Base-by-base conservation (phyloP, 129 eudicot species). In the Smallanthus sonchifolius region DNA sequence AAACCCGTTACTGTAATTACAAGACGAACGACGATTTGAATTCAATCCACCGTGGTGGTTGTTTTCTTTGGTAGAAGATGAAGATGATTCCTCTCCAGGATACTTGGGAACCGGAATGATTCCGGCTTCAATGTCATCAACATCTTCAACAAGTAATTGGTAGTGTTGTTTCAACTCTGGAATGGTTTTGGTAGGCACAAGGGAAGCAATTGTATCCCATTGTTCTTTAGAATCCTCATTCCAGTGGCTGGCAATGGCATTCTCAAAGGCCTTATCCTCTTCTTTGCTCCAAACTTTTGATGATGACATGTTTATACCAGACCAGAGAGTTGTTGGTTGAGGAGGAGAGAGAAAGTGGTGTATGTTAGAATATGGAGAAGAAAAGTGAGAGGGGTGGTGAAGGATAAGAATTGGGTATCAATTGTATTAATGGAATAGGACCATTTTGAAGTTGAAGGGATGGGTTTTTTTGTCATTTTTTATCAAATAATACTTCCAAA, bases 211-310 rank as follows among this genome's bases (percentile, higher is more conserved):
- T 75, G 79, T 84, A 40, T 79, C 82, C 98, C 97, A 94, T 56
- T 80, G 81, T n/a, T 75, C 80, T 55, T 81, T 77, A 70, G 88
- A 76, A 42, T 83, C 88, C 32, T 84, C 84, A 72, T 19, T 57
- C 92, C 84, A 88, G 44, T 90, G 95, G 82, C 75, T 71, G 30
- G 96, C 97, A 81, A 94, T 88, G 79, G 85, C 97, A 77, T 88
- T 83, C 74, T 94, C 98, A 72, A 94, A 94, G 19, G 93, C 95
- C 71, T 86, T 90, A 73, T 90, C 98, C 64, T 94, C 98, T 82
- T 94, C 98, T 74, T 89, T 81, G 83, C 85, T 94, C 98, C 98
- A 94, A 19, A 38, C 78, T 65, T 64, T 70, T 38, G 86, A 70
- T 59, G 75, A 78, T 73, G 93, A 81, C 91, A 87, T 87, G 63